Evolutionary conservation across 1,139 yeast species (phyloP), one percentile per base, ranked within the genome.

Genomic region (Candida neerlandica): DNA sequence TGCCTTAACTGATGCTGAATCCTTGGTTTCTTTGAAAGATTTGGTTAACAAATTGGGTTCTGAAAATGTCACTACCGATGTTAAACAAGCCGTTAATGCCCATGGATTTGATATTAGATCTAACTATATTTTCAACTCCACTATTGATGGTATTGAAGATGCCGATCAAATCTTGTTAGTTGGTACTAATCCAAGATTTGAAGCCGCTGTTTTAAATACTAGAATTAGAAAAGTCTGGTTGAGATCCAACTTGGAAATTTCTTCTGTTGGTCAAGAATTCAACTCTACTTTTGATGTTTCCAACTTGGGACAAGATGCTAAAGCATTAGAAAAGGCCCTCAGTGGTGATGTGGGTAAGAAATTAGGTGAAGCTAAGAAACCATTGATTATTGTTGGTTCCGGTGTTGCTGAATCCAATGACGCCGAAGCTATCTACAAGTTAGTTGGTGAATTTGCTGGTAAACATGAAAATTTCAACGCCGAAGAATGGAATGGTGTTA

Each of bases 101-200:
- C 85, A 82, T 58, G 90, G 91, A 50, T 77, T 83, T 51, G 95
- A 89, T 63, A 66, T 89, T 60, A 84, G 96, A 70, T 80, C 96
- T 18, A 87, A 87, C 74, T 89, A 87, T 67, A 73, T 85, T 48
- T 89, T 89, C 79, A 89, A 87, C 78, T 81, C 96, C 11, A 78
- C 90, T 42, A 84, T 89, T 56, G 84, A 81, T 54, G 96, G 96
- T 47, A 79, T 89, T 57, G 96, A 88, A 69, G 86, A 84, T 50
- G 92, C 95, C 47, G 96, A 89, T 65, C 88, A 82, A 61, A 85
- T 89, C 55, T 76, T 89, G 61, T 77, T 89, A 58, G 80, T 89
- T 51, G 96, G 96, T 55, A 84, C 96, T 47, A 89, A 89, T 75
- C 96, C 96, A 58, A 82, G 96, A 67, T 91, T 82, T 63, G 96